Evolutionary conservation across 495 filamentous ascomycete genomes (phyloP), one percentile per base, ranked within the genome.

Genomic region (Sabuloglossum arenarium): DNA sequence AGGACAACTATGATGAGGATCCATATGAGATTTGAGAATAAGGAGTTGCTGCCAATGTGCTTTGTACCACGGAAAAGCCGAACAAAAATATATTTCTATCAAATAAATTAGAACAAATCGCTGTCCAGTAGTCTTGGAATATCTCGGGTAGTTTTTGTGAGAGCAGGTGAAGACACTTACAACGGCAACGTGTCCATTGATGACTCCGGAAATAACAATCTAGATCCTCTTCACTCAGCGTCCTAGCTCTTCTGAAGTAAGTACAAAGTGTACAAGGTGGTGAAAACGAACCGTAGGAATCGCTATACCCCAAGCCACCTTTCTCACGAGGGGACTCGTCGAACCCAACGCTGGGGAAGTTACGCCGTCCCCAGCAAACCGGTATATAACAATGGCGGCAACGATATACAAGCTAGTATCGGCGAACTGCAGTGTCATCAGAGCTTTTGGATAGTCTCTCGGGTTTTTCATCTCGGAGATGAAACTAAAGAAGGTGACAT

Each of bases 251-350:
- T 46, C 31, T 25, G 39, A 6, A 55, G 16, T n/a, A 10, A 23
- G 0, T 25, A 3, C 21, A 24, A n/a, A 6, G 9, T n/a, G 9
- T 54, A 11, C 2, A 11, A 1, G 30, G 72, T 1, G 4, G 71
- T 67, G 23, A 75, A 69, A 47, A 75, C 67, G 63, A 25, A 73
- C 79, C 16, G 83, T 86, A 0, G 87, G 87, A 16, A 86, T 71
- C 30, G 85, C 86, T 58, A 93, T 71, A 19, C 86, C 86, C 62
- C 84, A 94, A 2, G 85, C 82, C 37, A 88, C 66, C 66, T 85
- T 87, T 57, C 77, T 75, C 16, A 89, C 64, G 0, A 77, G 28
- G 0, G 70, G 68, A 11, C 77, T 73, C 9, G 82, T 79, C 0
- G 80, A 80, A 16, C 79, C 74, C 0, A 90, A 73, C 3, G 85